Evolutionary conservation across 2,329 filamentous ascomycete species (phyloP), one percentile per base, ranked within the genome.

Genomic region (Colletotrichum orbiculare): DNA sequence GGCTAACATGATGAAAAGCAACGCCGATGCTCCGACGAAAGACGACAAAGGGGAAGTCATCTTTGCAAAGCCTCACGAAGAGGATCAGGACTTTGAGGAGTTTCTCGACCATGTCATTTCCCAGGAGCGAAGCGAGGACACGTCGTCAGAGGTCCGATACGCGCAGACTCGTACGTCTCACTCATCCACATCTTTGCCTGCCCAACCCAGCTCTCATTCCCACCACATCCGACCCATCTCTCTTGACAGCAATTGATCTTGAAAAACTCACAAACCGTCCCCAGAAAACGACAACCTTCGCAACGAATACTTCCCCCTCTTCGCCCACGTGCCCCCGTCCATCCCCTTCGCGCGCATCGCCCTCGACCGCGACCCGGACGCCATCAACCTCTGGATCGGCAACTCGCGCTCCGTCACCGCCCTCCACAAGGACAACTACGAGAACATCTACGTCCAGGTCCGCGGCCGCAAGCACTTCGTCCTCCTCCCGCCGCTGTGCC

Each of bases 321-420:
- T 89, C 72, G 71, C 79, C 1, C 85, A 92, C 69, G 86, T 93
- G 0, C 89, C 88, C 10, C 76, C 76, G 3, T 84, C 85, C 60
- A 88, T 95, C 50, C 84, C 90, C 1, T 96, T 91, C 74, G 92
- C 91, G 0, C 85, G 89, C 35, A 88, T 93, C 66, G 91, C 91
- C 0, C 85, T 95, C 0, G 65, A 63, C 50, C 80, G 85, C 43
- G 72, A 78, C 0, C 90, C 92, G 0, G 92, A 96, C 68, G 92
- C 92, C 12, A 85, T 93, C 67, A 96, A 96, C 73, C 83, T 96
- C 72, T 95, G 92, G 92, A 88, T 96, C 54, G 92, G 92, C 58
- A 91, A 92, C 77, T 87, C 87, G 1, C 82, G 81, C 42, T 91
- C 89, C 34, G 82, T 86, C 1, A 94, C 92, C 0, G 89, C 90